These are phyloP conservation scores for Eucalyptus grandis DNA, from an alignment of 345 rosid genomes.

Conservation along the genomic window DNA sequence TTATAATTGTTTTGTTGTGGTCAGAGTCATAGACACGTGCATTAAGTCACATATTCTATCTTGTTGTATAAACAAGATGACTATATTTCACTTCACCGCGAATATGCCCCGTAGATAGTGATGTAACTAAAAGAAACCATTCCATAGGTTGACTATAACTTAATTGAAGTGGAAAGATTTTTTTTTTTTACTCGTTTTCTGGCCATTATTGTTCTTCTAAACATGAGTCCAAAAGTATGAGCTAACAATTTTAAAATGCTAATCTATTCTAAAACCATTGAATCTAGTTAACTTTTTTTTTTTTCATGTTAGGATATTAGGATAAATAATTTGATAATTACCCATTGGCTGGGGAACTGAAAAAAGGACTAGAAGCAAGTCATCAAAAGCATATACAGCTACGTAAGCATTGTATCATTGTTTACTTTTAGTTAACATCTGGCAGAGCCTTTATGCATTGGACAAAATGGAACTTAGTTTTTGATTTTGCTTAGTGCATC, in stretches of 20 bases:
- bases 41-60: neutral
- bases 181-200: neutral
- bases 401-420: neutral
- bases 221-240: neutral
- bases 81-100: neutral
- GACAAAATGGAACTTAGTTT: neutral
- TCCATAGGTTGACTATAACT: neutral
- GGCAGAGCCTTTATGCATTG: neutral
- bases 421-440: neutral
- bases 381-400: neutral
- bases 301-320: neutral
- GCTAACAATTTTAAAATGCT: neutral
- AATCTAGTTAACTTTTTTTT: neutral
- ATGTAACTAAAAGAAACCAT: neutral
- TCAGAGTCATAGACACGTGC: neutral
- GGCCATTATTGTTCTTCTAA: neutral
- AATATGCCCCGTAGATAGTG: neutral
- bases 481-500: neutral
- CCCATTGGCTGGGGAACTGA: neutral
- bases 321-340: neutral
- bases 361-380: neutral
- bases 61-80: neutral
- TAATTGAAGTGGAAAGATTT: neutral
- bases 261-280: neutral
- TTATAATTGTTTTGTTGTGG: neutral